These are phyloP conservation scores for Furcasterigmium sp. DNA, from an alignment of 2,329 filamentous ascomycete genomes.

Conservation along the genomic window DNA sequence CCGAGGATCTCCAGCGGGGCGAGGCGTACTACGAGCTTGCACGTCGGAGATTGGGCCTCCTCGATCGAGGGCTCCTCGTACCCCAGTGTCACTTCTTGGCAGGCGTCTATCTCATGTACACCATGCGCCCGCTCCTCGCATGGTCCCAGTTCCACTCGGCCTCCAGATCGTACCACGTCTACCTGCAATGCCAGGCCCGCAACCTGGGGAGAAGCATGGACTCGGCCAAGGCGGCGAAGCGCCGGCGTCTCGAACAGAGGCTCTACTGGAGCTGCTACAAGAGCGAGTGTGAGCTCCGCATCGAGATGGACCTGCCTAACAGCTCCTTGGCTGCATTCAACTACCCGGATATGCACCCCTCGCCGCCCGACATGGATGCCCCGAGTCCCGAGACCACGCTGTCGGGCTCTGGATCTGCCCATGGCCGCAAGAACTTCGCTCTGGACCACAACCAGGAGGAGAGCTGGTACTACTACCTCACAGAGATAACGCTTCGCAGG, in stretches of 20 bases:
- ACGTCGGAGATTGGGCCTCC: slow-evolving; percentile 16
- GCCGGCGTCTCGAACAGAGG: slow-evolving; percentile 28
- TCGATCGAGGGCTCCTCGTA: slow-evolving; percentile 20
- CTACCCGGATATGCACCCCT: slow-evolving; percentile 24
- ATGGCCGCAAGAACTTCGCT: background rate
- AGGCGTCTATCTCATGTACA: slow-evolving; percentile 34
- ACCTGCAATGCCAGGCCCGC: slow-evolving; percentile 17
- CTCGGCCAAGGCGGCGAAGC: slow-evolving; percentile 7
- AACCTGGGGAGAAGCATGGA: slow-evolving; percentile 7
- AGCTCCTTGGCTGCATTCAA: slow-evolving; percentile 26
- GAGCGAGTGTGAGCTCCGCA: slow-evolving; percentile 32
- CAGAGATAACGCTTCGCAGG: slow-evolving; percentile 33
- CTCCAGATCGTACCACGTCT: slow-evolving; percentile 25
- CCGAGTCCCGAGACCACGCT: background rate
- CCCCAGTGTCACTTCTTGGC: slow-evolving; percentile 32
- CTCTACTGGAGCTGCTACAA: slow-evolving; percentile 39
- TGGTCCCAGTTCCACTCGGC: slow-evolving; percentile 29
- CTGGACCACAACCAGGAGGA: slow-evolving; percentile 19
- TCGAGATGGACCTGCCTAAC: slow-evolving; percentile 30
- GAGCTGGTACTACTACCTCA: slow-evolving; percentile 38
- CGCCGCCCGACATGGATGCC: slow-evolving; percentile 12
- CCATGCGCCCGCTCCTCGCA: slow-evolving; percentile 26
- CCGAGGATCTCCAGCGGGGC: slow-evolving; percentile 11
- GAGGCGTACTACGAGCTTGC: slow-evolving; percentile 19
- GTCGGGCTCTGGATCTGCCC: slow-evolving; percentile 16